A percentile compares a stretch with the other conserved stretches of the same genome.
Conservation (phyloP, 371 early-diverging fungal species). For the Encephalitozoon hellem region DNA sequence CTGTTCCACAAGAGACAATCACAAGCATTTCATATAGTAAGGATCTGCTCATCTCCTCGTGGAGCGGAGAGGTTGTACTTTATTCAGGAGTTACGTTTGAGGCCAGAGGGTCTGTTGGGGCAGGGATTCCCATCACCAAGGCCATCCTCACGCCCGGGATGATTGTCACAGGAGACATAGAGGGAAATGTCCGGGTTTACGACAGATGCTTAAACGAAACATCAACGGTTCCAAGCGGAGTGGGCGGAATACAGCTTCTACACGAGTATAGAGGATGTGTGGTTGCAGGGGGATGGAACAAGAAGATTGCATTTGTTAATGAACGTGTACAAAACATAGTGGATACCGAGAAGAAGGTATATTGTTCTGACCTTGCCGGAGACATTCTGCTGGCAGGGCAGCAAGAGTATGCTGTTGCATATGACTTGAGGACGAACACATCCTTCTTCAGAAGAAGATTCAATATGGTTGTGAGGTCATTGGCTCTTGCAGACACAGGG, state of each 20-base stretch:
- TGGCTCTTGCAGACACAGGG: background rate
- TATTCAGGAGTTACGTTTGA: background rate
- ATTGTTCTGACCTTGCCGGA: background rate
- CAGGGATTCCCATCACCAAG: background rate
- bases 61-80: background rate
- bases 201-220: background rate
- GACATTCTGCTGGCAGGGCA: background rate
- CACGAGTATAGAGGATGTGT: background rate
- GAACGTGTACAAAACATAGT: background rate
- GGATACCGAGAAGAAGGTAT: background rate
- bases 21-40: background rate
- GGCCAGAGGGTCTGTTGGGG: background rate
- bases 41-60: background rate
- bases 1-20: background rate
- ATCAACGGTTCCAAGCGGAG: background rate
- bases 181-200: background rate
- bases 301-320: background rate
- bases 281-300: background rate
- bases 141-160: background rate
- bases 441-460: background rate
- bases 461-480: slow-evolving; percentile 5
- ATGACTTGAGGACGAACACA: background rate
- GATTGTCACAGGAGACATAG: background rate
- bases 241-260: background rate
- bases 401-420: background rate